Conservation (phyloP, 352 stramenopile species). For the Phytophthora citrophthora region DNA sequence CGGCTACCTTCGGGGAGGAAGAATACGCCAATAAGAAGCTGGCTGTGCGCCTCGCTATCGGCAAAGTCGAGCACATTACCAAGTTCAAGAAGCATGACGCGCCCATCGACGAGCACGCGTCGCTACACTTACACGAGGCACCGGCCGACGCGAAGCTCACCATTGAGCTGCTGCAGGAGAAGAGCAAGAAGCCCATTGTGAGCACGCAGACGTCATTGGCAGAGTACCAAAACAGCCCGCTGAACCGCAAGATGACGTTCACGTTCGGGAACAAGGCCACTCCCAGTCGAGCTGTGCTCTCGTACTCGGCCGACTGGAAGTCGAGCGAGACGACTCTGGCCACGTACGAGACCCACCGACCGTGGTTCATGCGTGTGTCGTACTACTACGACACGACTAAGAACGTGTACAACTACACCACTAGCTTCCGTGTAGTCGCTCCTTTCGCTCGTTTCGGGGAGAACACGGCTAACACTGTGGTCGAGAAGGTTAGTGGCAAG, state of each 20-base stretch:
- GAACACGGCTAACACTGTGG: slow-evolving; percentile 67
- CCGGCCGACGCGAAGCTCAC: slow-evolving; percentile 35
- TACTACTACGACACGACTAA: slow-evolving; percentile 88
- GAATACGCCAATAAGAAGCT: slow-evolving; percentile 23
- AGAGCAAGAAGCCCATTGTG: slow-evolving; percentile 48
- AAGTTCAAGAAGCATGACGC: slow-evolving; percentile 35
- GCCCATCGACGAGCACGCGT: slow-evolving; percentile 41
- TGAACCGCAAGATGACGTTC: slow-evolving; percentile 47
- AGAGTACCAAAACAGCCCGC: slow-evolving; percentile 35
- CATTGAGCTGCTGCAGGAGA: slow-evolving; percentile 21
- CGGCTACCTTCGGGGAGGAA: slow-evolving; percentile 32
- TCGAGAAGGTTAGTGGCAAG: slow-evolving; percentile 69
- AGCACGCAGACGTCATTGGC: slow-evolving; percentile 38
- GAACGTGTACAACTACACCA: slow-evolving; percentile 84
- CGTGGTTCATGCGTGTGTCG: slow-evolving; percentile 72
- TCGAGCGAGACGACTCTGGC: slow-evolving; percentile 28
- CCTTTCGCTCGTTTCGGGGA: slow-evolving; percentile 70
- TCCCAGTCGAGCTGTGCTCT: slow-evolving; percentile 36
- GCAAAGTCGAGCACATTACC: slow-evolving; percentile 29
- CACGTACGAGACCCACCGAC: slow-evolving; percentile 43
- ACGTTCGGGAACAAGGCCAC: slow-evolving; percentile 40
- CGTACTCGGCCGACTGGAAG: slow-evolving; percentile 36
- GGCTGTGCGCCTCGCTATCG: slow-evolving; percentile 35
- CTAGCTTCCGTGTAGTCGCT: slow-evolving; percentile 72
- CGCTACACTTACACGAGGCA: slow-evolving; percentile 42